Evolutionary conservation across 805 yeast species (phyloP).

Genomic region (Spathaspora boniae): DNA sequence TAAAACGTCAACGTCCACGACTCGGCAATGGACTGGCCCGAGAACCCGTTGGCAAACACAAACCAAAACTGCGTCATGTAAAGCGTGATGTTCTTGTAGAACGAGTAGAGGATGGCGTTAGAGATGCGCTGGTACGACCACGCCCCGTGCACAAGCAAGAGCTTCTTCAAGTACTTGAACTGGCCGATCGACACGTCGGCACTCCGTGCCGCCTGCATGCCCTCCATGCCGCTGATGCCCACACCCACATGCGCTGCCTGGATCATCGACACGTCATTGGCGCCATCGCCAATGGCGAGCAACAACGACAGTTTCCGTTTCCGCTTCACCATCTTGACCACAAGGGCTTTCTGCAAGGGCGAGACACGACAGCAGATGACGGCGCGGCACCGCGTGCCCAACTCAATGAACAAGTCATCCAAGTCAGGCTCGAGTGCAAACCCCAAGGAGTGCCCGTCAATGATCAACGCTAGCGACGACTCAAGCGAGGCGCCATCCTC

Average conservation of each 20-base stretch:
- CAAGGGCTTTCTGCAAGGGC: constrained; percentile 94
- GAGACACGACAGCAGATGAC: constrained; percentile 98
- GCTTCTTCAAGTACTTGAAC: constrained; percentile 77
- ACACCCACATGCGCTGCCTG: constrained; percentile 99
- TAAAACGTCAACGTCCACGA: constrained; percentile 97
- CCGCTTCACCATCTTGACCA: constrained; percentile 88
- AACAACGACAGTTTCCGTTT: constrained; percentile 67
- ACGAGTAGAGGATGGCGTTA: constrained; percentile 88
- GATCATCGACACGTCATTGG: constrained; percentile 98
- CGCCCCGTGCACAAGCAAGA: constrained; percentile 89
- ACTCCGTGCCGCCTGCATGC: constrained; percentile 98
- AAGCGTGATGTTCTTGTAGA: constrained; percentile 91
- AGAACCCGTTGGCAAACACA: constrained; percentile 85
- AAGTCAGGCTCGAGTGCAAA: constrained; percentile 80
- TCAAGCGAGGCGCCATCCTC: constrained; percentile 53
- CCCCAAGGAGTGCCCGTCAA: constrained; percentile 89
- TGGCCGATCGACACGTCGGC: constrained; percentile 98
- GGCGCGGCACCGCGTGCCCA: constrained; percentile 87
- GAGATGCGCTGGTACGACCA: constrained; percentile 97
- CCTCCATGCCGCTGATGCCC: constrained; percentile 99
- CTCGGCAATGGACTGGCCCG: constrained; percentile 94
- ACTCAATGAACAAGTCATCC: constrained; percentile 71
- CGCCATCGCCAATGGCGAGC: constrained; percentile 97
- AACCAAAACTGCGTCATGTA: constrained; percentile 99
- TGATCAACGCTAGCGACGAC: constrained; percentile 80